Conservation (phyloP, 306 rosid genomes). For the Prunus mongolica region DNA sequence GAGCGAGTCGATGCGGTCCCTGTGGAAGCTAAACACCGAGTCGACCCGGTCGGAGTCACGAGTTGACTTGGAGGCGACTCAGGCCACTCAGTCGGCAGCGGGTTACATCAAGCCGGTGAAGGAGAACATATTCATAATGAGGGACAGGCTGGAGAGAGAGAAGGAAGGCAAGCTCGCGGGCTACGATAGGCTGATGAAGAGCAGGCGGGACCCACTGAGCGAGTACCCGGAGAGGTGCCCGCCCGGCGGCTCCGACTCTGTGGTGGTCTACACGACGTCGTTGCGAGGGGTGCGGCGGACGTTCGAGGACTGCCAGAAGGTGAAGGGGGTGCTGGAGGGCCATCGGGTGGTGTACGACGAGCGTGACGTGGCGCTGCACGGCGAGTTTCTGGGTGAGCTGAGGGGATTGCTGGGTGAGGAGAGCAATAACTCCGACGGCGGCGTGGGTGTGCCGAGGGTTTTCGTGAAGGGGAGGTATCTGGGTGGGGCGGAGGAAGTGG, state of each 20-base stretch:
- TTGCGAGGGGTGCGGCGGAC: constrained; percentile 75
- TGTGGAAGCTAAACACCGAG: neutral
- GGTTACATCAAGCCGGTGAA: constrained; percentile 27
- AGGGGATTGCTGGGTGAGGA: constrained; percentile 49
- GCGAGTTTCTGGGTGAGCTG: constrained; percentile 54
- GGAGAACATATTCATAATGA: constrained; percentile 64
- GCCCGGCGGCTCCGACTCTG: constrained; percentile 53
- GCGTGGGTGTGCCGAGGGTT: constrained; percentile 48
- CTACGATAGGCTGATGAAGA: constrained; percentile 22
- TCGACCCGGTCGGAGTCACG: neutral
- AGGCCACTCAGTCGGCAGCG: constrained; percentile 5
- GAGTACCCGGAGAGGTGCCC: constrained; percentile 72
- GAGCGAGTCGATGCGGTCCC: constrained; percentile 9
- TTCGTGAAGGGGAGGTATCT: constrained; percentile 80
- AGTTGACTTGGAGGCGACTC: neutral
- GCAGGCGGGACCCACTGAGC: constrained; percentile 49
- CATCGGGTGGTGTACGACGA: constrained; percentile 68
- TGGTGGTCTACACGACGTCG: constrained; percentile 90
- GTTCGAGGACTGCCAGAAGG: constrained; percentile 64
- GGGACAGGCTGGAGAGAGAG: constrained; percentile 64
- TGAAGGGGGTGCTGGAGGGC: constrained; percentile 49
- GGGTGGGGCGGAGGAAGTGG: constrained; percentile 65
- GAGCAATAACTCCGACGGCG: neutral
- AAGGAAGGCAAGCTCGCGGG: constrained; percentile 43
- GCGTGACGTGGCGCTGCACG: constrained; percentile 87